Evolutionary conservation across 2,329 filamentous ascomycete genomes (phyloP).

Genomic region (Chaetomiaceae sp.): DNA sequence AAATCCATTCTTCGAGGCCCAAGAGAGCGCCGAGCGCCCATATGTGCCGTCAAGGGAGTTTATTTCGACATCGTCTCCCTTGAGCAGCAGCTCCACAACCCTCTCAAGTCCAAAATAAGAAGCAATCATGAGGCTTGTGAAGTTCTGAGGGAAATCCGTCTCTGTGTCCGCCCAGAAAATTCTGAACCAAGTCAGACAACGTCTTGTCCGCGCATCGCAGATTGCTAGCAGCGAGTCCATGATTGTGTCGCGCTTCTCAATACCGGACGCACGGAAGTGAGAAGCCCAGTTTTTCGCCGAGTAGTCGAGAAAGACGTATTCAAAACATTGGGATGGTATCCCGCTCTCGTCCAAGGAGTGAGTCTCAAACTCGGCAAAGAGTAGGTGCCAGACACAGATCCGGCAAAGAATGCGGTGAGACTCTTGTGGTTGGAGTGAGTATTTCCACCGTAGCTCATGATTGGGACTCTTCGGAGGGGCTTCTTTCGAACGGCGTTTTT

Average conservation of each 20-base stretch:
- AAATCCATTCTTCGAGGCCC: too few species aligned
- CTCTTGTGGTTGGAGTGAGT: constrained; percentile 8
- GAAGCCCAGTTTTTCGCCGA: constrained; percentile 22
- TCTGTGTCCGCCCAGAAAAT: too few species aligned
- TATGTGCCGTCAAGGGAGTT: too few species aligned
- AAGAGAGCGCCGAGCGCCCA: too few species aligned
- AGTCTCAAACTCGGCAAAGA: constrained; percentile 12
- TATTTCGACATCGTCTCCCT: not conserved
- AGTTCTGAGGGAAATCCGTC: too few species aligned
- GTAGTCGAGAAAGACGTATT: constrained; percentile 23
- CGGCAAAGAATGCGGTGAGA: constrained; percentile 18
- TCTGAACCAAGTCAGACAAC: not conserved
- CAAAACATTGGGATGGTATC: too few species aligned
- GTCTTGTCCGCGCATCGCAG: constrained; percentile 4
- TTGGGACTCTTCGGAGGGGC: not conserved
- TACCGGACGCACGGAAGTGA: constrained; percentile 22
- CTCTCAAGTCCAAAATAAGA: constrained; percentile 20
- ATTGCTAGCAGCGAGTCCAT: constrained; percentile 14
- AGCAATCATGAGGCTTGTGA: too few species aligned
- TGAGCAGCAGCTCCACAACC: constrained; percentile 6
- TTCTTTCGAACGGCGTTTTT: too few species aligned
- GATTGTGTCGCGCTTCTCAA: constrained; percentile 10
- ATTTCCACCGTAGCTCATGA: constrained; percentile 6
- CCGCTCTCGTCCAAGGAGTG: not conserved
- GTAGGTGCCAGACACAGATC: constrained; percentile 18